Evolutionary conservation across 345 rosid species (phyloP).

Genomic region (Lenwebbia sp.): DNA sequence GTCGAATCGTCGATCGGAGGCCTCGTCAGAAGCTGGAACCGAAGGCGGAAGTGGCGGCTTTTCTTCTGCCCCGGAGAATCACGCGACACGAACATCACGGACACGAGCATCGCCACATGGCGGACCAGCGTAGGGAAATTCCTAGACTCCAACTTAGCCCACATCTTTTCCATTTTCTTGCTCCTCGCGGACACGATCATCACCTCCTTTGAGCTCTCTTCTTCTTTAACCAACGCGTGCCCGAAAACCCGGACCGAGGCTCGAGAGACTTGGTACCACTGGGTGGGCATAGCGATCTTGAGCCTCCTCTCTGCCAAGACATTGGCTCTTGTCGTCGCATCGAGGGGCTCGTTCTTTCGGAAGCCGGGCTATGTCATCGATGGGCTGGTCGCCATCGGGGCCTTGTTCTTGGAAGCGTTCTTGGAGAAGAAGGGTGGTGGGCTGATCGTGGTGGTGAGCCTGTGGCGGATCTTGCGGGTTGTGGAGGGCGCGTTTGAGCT

Average conservation of each 20-base stretch:
- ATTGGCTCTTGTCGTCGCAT: slow-evolving; percentile 21
- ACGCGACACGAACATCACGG: not conserved
- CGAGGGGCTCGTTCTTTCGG: slow-evolving; percentile 30
- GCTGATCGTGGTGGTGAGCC: slow-evolving; percentile 48
- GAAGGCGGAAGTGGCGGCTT: slow-evolving; percentile 42
- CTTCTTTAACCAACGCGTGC: slow-evolving; percentile 32
- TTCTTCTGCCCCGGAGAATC: slow-evolving; percentile 5
- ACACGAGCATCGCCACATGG: slow-evolving; percentile 17
- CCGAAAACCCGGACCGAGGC: not conserved
- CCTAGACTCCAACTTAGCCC: slow-evolving; percentile 37
- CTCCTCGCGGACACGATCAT: slow-evolving; percentile 46
- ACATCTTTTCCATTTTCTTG: slow-evolving; percentile 21
- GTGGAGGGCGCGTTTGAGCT: slow-evolving; percentile 65
- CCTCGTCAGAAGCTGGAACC: slow-evolving; percentile 33
- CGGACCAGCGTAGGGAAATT: slow-evolving; percentile 21
- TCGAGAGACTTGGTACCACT: slow-evolving; percentile 31
- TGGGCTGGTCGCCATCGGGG: slow-evolving; percentile 33
- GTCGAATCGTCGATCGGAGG: slow-evolving; percentile 30
- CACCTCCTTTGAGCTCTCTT: slow-evolving; percentile 46
- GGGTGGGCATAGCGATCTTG: slow-evolving; percentile 49
- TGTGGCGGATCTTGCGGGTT: slow-evolving; percentile 65
- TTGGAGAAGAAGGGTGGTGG: slow-evolving; percentile 53
- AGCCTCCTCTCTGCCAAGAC: slow-evolving; percentile 36
- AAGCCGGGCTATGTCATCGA: slow-evolving; percentile 47
- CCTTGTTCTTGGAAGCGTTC: slow-evolving; percentile 37